phyloP scores from a whole-genome alignment of 106 monocot genomes.

The Acanthochlamys bracteata region DNA sequence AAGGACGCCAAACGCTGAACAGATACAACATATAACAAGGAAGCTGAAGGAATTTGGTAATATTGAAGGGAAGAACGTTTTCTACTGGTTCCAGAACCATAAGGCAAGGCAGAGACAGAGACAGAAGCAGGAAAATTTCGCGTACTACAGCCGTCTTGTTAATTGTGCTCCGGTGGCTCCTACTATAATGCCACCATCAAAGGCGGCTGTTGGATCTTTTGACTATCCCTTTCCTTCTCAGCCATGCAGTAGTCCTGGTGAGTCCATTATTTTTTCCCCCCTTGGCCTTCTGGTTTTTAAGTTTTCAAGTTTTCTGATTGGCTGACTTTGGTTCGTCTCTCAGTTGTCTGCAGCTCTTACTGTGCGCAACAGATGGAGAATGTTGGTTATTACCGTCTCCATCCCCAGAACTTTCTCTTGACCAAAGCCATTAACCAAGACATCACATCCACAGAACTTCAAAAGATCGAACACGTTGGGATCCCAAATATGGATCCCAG shows the following conservation, averaged over 20 bases:
- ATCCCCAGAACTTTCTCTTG: conserved; percentile 10
- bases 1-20: conserved; percentile 72
- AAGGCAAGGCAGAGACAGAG: conserved; percentile 84
- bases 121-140: conserved; percentile 67
- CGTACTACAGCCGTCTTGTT: conserved; percentile 47
- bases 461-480: neutral
- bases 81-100: conserved; percentile 99
- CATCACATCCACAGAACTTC: neutral
- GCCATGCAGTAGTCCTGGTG: neutral
- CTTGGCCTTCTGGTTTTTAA: too few species aligned
- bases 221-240: neutral
- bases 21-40: conserved; percentile 78
- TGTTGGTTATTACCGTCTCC: conserved; percentile 21
- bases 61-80: conserved; percentile 94
- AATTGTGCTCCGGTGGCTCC: conserved; percentile 10
- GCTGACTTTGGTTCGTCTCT: neutral
- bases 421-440: conserved; percentile 5
- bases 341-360: conserved; percentile 41
- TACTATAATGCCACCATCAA: neutral
- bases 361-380: conserved; percentile 14
- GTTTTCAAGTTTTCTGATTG: too few species aligned
- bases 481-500: neutral
- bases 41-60: conserved; percentile 54
- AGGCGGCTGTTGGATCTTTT: neutral
- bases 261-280: neutral